Evolutionary conservation across 2,329 filamentous ascomycete species (phyloP).

Genomic region (Aspergillus ustus): DNA sequence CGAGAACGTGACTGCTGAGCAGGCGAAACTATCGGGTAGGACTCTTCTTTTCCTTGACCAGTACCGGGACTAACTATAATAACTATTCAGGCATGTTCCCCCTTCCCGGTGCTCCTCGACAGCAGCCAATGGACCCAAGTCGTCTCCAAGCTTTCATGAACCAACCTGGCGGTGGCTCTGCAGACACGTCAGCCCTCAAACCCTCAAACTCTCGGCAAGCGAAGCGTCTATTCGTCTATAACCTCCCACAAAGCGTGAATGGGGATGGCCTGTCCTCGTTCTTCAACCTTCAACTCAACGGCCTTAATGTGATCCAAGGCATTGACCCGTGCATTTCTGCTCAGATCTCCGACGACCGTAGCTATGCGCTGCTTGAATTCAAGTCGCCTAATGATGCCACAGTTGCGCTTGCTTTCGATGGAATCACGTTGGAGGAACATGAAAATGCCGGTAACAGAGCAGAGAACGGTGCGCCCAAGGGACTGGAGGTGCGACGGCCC

Average conservation of each 20-base stretch:
- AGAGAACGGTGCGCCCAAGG: constrained; percentile 58
- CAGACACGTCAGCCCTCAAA: constrained; percentile 78
- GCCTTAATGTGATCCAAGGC: constrained; percentile 86
- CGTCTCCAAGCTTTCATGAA: constrained; percentile 96
- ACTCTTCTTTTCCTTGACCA: not conserved
- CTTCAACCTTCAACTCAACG: constrained; percentile 96
- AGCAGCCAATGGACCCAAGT: constrained; percentile 92
- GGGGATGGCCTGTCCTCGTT: constrained; percentile 80
- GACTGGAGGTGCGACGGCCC: constrained; percentile 77
- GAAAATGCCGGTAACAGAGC: constrained; percentile 52
- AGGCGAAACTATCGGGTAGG: constrained; percentile 86
- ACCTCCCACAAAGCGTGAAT: constrained; percentile 72
- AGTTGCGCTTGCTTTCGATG: constrained; percentile 85
- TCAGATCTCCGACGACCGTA: constrained; percentile 76
- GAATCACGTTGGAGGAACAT: constrained; percentile 81
- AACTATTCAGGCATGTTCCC: constrained; percentile 81
- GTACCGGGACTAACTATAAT: not conserved
- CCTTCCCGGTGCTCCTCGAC: constrained; percentile 88
- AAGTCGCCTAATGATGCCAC: constrained; percentile 86
- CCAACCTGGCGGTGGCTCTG: constrained; percentile 73
- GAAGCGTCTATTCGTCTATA: constrained; percentile 87
- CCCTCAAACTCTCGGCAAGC: constrained; percentile 92
- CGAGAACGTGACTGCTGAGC: constrained; percentile 96
- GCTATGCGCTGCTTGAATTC: constrained; percentile 90
- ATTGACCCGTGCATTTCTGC: constrained; percentile 83